Conservation (phyloP, 2,329 filamentous ascomycete species). For the Beauveria sp. region DNA sequence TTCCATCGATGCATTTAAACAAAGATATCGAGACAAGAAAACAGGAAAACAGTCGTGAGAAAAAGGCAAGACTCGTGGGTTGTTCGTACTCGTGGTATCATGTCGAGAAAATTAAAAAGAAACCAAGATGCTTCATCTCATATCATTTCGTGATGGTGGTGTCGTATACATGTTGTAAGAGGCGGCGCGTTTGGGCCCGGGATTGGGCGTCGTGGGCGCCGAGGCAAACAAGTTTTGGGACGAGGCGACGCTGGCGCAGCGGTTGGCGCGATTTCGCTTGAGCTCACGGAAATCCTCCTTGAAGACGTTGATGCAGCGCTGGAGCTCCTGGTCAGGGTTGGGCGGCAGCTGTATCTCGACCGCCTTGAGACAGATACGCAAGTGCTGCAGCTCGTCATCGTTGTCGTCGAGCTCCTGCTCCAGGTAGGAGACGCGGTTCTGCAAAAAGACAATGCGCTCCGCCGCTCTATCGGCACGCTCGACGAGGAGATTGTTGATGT, state of each 20-base stretch:
- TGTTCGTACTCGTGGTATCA: slow-evolving; percentile 1
- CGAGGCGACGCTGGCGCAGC: background rate
- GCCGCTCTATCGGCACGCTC: slow-evolving; percentile 50
- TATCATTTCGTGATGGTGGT: slow-evolving; percentile 4
- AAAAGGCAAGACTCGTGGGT: background rate
- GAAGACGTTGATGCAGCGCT: slow-evolving; percentile 52
- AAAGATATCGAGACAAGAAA: background rate
- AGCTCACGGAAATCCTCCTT: slow-evolving; percentile 49
- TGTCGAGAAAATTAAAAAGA: background rate
- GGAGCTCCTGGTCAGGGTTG: slow-evolving; percentile 47
- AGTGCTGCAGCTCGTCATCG: slow-evolving; percentile 53
- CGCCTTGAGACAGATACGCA: slow-evolving; percentile 54
- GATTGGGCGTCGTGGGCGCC: background rate
- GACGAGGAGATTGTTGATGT: slow-evolving; percentile 55
- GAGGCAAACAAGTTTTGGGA: background rate
- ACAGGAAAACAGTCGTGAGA: background rate
- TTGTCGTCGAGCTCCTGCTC: slow-evolving; percentile 48
- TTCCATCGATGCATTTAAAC: background rate
- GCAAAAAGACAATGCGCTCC: slow-evolving; percentile 51
- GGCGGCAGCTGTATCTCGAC: slow-evolving; percentile 52
- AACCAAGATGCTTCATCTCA: background rate
- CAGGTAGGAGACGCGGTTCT: slow-evolving; percentile 51
- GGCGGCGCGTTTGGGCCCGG: background rate
- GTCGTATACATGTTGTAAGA: slow-evolving; percentile 5
- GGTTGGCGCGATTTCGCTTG: slow-evolving; percentile 34